phyloP scores from a whole-genome alignment of 148 eudicot species.

The Simmondsia chinensis region DNA sequence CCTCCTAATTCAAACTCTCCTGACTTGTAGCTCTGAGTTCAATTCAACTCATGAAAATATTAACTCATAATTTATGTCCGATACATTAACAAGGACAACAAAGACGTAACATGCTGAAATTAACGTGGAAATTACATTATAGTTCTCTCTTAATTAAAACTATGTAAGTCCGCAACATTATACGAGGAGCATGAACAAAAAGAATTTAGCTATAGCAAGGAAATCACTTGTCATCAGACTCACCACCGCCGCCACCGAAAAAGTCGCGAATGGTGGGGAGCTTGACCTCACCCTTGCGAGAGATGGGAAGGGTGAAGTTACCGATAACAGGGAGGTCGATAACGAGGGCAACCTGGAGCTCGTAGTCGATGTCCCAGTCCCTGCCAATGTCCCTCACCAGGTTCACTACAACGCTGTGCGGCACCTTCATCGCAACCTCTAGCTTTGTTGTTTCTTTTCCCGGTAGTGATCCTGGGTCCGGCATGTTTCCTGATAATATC shows the following conservation, averaged over 20 bases:
- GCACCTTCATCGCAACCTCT: slow-evolving; percentile 22
- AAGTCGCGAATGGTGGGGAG: slow-evolving; percentile 21
- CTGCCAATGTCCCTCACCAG: slow-evolving; percentile 15
- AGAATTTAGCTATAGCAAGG: too few relatives aligned
- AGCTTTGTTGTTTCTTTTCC: slow-evolving; percentile 14
- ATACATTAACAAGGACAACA: too few relatives aligned
- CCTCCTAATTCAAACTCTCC: too few relatives aligned
- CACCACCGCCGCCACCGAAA: slow-evolving; percentile 4
- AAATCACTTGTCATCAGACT: background rate
- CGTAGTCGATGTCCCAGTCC: slow-evolving; percentile 34
- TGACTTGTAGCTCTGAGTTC: too few relatives aligned
- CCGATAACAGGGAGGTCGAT: slow-evolving; percentile 27
- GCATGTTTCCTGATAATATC: slow-evolving; percentile 16
- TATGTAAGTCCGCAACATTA: too few relatives aligned
- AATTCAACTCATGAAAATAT: too few relatives aligned
- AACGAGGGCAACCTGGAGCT: slow-evolving; percentile 12
- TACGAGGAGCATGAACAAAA: too few relatives aligned
- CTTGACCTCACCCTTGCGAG: slow-evolving; percentile 18
- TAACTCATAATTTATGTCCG: too few relatives aligned
- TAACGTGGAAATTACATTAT: too few relatives aligned
- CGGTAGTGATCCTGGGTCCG: slow-evolving; percentile 18
- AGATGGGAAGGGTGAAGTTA: slow-evolving; percentile 21
- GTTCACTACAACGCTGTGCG: slow-evolving; percentile 20
- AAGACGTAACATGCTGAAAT: too few relatives aligned
- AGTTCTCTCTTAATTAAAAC: too few relatives aligned